These are phyloP conservation scores for Fistulinella cinereoalba DNA, from an alignment of 1,284 basidiomycete genomes.

Conservation along the genomic window DNA sequence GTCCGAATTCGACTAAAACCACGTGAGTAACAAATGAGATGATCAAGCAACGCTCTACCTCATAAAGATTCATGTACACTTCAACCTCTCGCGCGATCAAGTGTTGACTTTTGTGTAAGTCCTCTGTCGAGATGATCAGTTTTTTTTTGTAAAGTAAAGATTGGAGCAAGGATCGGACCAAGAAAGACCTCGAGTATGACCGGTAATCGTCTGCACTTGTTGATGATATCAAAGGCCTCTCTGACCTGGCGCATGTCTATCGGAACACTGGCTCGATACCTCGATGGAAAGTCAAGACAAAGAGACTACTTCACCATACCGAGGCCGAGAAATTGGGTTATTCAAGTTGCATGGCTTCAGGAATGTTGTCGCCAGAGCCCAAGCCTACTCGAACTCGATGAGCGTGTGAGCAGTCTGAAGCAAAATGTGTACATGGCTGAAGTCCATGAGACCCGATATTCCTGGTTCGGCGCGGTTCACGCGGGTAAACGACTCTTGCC, in stretches of 20 bases:
- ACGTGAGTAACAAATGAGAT: conserved; percentile 6
- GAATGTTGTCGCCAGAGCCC: conserved; percentile 56
- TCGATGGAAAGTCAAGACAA: background rate
- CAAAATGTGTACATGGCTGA: conserved; percentile 52
- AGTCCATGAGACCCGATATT: conserved; percentile 61
- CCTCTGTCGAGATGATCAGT: conserved; percentile 43
- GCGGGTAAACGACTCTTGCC: conserved; percentile 65
- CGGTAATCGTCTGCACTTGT: conserved; percentile 54
- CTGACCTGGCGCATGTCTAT: conserved; percentile 50
- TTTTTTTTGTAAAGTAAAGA: background rate
- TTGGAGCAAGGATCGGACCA: conserved; percentile 39
- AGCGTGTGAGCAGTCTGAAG: background rate
- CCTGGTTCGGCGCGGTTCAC: conserved; percentile 62
- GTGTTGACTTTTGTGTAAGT: conserved; percentile 56
- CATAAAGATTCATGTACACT: conserved; percentile 55
- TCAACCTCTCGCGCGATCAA: conserved; percentile 60
- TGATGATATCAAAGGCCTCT: conserved; percentile 54
- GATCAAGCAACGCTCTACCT: conserved; percentile 41
- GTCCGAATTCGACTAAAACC: conserved; percentile 44
- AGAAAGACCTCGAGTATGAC: conserved; percentile 65
- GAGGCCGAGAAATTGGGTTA: conserved; percentile 31
- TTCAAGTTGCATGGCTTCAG: conserved; percentile 56
- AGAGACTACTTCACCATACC: conserved; percentile 36
- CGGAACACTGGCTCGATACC: conserved; percentile 1
- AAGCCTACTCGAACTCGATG: conserved; percentile 47